Percentiles rank a stretch among this genome's conserved stretches.
These are phyloP conservation scores for Ilyonectria robusta DNA, from an alignment of 2,329 filamentous ascomycete genomes.

Conservation along the genomic window DNA sequence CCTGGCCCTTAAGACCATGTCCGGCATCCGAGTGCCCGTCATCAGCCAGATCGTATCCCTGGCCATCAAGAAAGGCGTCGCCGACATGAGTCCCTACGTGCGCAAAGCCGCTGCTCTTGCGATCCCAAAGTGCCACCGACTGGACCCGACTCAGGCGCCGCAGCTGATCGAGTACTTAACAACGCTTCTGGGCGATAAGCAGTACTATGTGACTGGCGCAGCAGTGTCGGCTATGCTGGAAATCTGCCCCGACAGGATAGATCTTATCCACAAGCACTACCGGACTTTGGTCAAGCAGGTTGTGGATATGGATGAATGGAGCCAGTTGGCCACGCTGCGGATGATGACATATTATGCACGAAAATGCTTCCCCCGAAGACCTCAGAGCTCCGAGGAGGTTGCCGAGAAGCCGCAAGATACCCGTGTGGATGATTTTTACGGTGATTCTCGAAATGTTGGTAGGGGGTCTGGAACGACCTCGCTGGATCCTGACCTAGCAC, in stretches of 20 bases:
- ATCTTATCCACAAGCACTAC: constrained; percentile 93
- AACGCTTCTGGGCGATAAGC: constrained; percentile 86
- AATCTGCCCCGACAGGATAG: constrained; percentile 87
- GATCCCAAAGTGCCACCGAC: constrained; percentile 94
- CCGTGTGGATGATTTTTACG: constrained; percentile 84
- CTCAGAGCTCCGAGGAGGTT: constrained; percentile 66
- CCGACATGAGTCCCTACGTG: constrained; percentile 95
- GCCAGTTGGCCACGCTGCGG: constrained; percentile 85
- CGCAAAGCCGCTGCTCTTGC: constrained; percentile 93
- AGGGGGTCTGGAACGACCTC: constrained; percentile 64
- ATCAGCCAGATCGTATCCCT: constrained; percentile 98
- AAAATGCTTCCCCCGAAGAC: constrained; percentile 85
- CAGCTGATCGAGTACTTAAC: constrained; percentile 88
- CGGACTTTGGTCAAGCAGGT: constrained; percentile 87
- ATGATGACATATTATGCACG: constrained; percentile 89
- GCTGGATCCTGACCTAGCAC: constrained; percentile 84
- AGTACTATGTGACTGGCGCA: constrained; percentile 96
- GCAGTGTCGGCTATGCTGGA: constrained; percentile 92
- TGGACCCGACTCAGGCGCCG: constrained; percentile 88
- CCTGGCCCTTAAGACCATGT: constrained; percentile 96
- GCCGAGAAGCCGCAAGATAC: constrained; percentile 49
- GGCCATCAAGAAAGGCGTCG: constrained; percentile 93
- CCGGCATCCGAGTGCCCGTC: constrained; percentile 94
- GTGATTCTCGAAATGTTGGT: constrained; percentile 67
- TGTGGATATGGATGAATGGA: constrained; percentile 99